phyloP scores from a whole-genome alignment of 2,329 filamentous ascomycete genomes.

The Aspergillus brasiliensis region DNA sequence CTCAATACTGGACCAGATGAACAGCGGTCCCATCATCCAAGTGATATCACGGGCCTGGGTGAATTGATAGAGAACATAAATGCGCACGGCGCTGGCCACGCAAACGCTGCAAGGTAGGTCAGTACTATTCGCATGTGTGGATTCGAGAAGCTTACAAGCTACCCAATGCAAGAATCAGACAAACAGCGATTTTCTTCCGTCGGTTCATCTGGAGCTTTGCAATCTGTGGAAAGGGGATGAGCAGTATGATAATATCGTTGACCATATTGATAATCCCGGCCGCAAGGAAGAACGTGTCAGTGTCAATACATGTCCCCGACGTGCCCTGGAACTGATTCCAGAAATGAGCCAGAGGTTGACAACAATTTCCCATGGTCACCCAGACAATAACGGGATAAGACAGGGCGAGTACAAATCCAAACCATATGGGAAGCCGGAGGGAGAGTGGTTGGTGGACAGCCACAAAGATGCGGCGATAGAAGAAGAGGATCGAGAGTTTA shows the following conservation, averaged over 20 bases:
- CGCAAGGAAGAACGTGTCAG: slow-evolving; percentile 14
- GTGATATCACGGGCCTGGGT: slow-evolving; percentile 1
- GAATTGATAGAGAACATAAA: slow-evolving; percentile 7
- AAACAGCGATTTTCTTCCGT: slow-evolving; percentile 16
- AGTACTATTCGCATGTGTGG: background rate
- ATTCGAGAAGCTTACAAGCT: slow-evolving; percentile 12
- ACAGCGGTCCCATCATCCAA: slow-evolving; percentile 14
- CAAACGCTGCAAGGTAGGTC: background rate
- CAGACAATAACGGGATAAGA: slow-evolving; percentile 19
- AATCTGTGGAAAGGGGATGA: slow-evolving; percentile 8
- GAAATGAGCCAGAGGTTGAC: slow-evolving; percentile 16
- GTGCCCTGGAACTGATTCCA: slow-evolving; percentile 19
- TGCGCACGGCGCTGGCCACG: slow-evolving; percentile 10
- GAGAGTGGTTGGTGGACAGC: slow-evolving; percentile 11
- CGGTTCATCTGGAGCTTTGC: slow-evolving; percentile 15
- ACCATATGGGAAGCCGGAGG: slow-evolving; percentile 7
- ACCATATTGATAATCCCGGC: slow-evolving; percentile 15
- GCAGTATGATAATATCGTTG: slow-evolving; percentile 4
- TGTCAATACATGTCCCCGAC: slow-evolving; percentile 10
- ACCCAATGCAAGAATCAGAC: slow-evolving; percentile 19
- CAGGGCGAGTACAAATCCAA: slow-evolving; percentile 13
- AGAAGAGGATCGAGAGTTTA: slow-evolving; percentile 25
- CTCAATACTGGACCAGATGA: slow-evolving; percentile 17
- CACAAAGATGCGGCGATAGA: slow-evolving; percentile 26
- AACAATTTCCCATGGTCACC: slow-evolving; percentile 15